These are phyloP conservation scores for Hemerocallis citrina DNA, from an alignment of 106 monocot genomes.

Conservation along the genomic window DNA sequence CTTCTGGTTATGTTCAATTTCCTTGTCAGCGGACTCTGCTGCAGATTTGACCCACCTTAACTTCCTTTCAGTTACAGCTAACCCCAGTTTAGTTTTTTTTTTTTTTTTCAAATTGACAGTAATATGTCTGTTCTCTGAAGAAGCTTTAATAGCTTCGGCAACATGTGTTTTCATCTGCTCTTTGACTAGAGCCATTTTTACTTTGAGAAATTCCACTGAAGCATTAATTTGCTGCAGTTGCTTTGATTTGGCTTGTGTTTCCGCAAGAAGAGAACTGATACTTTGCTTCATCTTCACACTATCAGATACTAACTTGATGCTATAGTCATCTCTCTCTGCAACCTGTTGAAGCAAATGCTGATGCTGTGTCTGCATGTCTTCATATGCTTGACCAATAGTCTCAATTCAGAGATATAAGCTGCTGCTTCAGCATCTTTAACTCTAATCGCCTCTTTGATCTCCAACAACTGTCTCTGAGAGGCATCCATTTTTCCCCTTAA, in stretches of 20 bases:
- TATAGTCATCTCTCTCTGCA: conserved; percentile 81
- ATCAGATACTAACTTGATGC: conserved; percentile 93
- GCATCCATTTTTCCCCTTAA: conserved; percentile 63
- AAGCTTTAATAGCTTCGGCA: conserved; percentile 62
- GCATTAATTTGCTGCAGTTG: conserved; percentile 66
- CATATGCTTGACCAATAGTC: conserved; percentile 98
- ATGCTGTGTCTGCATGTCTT: conserved; percentile 97
- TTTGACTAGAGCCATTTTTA: conserved; percentile 57
- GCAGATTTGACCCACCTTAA: conserved; percentile 68
- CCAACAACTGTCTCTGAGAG: conserved; percentile 71
- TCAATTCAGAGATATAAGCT: conserved; percentile 90
- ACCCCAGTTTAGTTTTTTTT: conserved; percentile 48
- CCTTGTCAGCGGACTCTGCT: conserved; percentile 53
- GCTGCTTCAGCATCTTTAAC: conserved; percentile 91
- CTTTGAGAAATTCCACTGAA: conserved; percentile 48
- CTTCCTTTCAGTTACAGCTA: conserved; percentile 71
- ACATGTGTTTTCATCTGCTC: conserved; percentile 78
- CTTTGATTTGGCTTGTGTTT: conserved; percentile 60
- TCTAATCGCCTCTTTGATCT: conserved; percentile 81
- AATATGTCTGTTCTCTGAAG: conserved; percentile 52
- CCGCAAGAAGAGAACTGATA: conserved; percentile 59
- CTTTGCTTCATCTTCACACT: conserved; percentile 94
- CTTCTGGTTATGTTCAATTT: conserved; percentile 63
- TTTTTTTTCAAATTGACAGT: conserved; percentile 44
- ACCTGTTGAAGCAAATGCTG: conserved; percentile 75